Evolutionary conservation across 495 filamentous ascomycete species (phyloP).

Genomic region (Echria macrotheca): DNA sequence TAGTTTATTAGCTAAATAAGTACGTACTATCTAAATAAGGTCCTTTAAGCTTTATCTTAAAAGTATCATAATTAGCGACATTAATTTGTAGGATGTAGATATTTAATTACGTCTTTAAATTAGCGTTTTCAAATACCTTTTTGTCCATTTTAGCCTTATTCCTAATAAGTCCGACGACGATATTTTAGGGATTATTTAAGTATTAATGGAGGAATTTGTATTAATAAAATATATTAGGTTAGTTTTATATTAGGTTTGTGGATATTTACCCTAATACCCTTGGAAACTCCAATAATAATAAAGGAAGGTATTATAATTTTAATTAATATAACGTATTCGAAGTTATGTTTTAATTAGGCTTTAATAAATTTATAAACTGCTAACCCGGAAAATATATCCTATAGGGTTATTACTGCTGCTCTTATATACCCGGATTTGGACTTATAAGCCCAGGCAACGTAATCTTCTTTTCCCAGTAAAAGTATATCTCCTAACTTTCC

Average conservation of each 20-base stretch:
- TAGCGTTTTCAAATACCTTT: conserved; percentile 19
- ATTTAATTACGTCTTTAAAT: conserved; percentile 26
- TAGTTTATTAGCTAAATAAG: conserved; percentile 12
- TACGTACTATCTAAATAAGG: no score
- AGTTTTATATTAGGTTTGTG: not conserved
- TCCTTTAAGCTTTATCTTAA: no score
- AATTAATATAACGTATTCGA: no score
- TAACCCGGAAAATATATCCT: no score
- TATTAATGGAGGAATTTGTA: conserved; percentile 26
- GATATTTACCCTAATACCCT: conserved; percentile 15
- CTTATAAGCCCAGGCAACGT: no score
- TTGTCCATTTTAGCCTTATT: conserved; percentile 28
- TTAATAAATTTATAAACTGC: no score
- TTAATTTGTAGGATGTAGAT: conserved; percentile 40
- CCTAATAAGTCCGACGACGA: conserved; percentile 33
- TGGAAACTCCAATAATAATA: conserved; percentile 20
- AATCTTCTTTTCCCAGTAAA: no score
- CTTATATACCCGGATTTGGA: no score
- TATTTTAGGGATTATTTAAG: conserved; percentile 21
- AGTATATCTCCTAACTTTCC: no score
- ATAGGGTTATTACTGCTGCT: no score
- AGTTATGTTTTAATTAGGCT: no score
- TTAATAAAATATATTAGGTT: not conserved
- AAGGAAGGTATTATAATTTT: conserved; percentile 13
- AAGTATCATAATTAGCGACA: conserved; percentile 12